Base-by-base conservation (phyloP, 331 rosid species). In the Saraca asoca region DNA sequence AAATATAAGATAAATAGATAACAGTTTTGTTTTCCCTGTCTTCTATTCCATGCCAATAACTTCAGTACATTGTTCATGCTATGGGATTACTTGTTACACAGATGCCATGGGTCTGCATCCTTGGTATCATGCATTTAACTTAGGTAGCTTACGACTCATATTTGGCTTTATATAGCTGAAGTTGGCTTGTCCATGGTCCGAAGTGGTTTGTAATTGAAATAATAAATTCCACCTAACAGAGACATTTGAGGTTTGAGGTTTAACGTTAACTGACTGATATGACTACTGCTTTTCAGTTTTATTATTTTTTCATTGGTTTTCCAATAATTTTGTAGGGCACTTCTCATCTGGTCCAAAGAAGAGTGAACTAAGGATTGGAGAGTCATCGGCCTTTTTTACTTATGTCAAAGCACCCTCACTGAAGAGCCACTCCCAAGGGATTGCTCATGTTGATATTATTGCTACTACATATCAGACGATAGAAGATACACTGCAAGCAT, bases 321-420 rank as follows among this genome's bases (percentile, higher is more conserved):
- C 46, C 61, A 78, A 37, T 67, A 44, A 70, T 61, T 37, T 31
- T 56, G 81, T 74, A 88, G 96, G 79, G 24, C 73, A 79, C 45
- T 81, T 82, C 72, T 78, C 82, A 19, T 66, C 79, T 68, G 91
- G 91, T 73, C 99, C 93, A 5, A 88, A 66, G 68, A 90, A 85
- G 85, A 94, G 95, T 61, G 86, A 86, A 73, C 79, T 94, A 53
- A 90, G 84, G 89, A 94, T 94, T 68, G 99, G 99, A 7, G 85
- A 88, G 72, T 94, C 97, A 46, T 94, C 99, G 34, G 97, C 99
- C 74, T 94, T 94, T 75, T 82, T 94, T 60, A 85, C 93, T 8
- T 94, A 94, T 64, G 95, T 90, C 59, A 94, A 94, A 79, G 78
- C 85, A 37, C 45, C 78, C 76, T 16, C 63, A 24, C 52, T 37